phyloP scores from a whole-genome alignment of 2,329 filamentous ascomycete genomes.

The Cladophialophora psammophila region DNA sequence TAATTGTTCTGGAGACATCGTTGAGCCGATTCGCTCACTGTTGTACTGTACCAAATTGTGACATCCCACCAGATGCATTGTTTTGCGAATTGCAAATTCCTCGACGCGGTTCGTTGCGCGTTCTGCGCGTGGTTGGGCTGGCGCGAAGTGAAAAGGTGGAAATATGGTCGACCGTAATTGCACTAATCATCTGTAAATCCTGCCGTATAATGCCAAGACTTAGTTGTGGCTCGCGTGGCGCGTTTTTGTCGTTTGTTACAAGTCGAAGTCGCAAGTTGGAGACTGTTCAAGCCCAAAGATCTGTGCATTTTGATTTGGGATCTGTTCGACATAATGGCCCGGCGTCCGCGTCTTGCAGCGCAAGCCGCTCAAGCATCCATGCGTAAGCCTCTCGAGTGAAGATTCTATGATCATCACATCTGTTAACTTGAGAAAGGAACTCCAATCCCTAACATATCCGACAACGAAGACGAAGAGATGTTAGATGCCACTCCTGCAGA shows the following conservation, averaged over 20 bases:
- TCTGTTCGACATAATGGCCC: slow-evolving; percentile 47
- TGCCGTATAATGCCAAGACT: neutral
- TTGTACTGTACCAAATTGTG: no score
- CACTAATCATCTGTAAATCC: neutral
- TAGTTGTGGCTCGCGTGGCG: slow-evolving; percentile 9
- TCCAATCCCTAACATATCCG: slow-evolving; percentile 50
- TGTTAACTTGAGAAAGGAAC: slow-evolving; percentile 46
- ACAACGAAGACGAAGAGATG: slow-evolving; percentile 57
- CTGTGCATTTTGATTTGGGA: neutral
- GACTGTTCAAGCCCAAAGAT: neutral
- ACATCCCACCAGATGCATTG: no score
- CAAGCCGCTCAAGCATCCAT: slow-evolving; percentile 57
- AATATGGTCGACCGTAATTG: slow-evolving; percentile 6
- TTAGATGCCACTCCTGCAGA: slow-evolving; percentile 47
- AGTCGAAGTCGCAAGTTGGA: slow-evolving; percentile 1
- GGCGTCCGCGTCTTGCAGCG: slow-evolving; percentile 55
- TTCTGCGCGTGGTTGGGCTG: neutral
- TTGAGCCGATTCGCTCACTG: neutral
- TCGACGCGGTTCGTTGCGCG: no score
- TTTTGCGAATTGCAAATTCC: no score
- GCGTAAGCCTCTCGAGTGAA: slow-evolving; percentile 45
- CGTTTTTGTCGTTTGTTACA: neutral
- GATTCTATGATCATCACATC: neutral
- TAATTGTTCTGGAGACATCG: neutral
- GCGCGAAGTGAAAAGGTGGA: neutral